Conservation (phyloP, 768 basidiomycete species). For the Lyophyllum semitale region DNA sequence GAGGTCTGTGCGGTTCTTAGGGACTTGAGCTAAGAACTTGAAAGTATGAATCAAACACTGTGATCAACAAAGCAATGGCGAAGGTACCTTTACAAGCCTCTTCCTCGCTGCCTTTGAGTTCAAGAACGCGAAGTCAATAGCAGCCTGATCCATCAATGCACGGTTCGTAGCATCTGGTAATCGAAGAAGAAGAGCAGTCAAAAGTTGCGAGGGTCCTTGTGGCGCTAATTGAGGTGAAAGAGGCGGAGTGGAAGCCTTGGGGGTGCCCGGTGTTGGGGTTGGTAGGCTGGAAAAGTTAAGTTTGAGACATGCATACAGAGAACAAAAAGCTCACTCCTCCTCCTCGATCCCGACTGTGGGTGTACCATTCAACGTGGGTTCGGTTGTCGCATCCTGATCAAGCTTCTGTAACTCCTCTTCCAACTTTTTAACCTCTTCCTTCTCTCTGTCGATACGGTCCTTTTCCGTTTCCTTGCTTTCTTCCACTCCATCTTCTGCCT, state of each 20-base stretch:
- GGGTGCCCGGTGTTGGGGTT: conserved; percentile 72
- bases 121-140: conserved; percentile 93
- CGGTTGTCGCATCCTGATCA: conserved; percentile 26
- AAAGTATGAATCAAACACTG: background rate
- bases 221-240: conserved; percentile 74
- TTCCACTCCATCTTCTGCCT: conserved; percentile 40
- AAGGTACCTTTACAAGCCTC: conserved; percentile 76
- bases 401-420: conserved; percentile 78
- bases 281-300: conserved; percentile 32
- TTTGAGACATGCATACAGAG: conserved; percentile 18
- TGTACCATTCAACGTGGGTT: conserved; percentile 8
- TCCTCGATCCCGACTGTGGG: conserved; percentile 26
- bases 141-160: conserved; percentile 86
- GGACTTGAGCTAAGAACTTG: conserved; percentile 80
- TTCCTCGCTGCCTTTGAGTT: conserved; percentile 97
- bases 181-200: conserved; percentile 87
- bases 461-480: conserved; percentile 56
- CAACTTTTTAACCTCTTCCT: conserved; percentile 73
- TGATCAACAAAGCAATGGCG: conserved; percentile 1
- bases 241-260: conserved; percentile 59
- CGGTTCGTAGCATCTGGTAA: conserved; percentile 95
- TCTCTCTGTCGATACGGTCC: conserved; percentile 52
- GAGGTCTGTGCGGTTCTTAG: conserved; percentile 86
- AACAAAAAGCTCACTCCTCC: conserved; percentile 39
- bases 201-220: conserved; percentile 90